Evolutionary conservation across 805 yeast species (phyloP), one percentile per base, ranked within the genome.

Genomic region (Aciculoconidium aculeatum): DNA sequence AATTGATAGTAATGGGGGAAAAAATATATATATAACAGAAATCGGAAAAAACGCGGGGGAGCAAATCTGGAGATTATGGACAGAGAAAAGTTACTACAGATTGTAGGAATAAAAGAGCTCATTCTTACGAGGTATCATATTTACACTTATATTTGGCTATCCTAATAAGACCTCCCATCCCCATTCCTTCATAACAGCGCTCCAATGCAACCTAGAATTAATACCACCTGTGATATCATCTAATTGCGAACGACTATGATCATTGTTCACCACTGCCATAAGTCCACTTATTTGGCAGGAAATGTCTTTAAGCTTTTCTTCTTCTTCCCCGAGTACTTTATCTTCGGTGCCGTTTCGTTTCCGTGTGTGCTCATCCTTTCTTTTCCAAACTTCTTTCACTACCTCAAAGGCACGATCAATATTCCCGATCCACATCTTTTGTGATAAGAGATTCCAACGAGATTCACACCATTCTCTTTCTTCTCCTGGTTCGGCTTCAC

Each of bases 161-260:
- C 75, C 84, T 28, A 79, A 56, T 19, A 78, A 49, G 7, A 79
- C 79, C 46, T 79, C 85, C 83, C 85, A 77, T 1, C 77, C 76
- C 85, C 86, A 78, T 39, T 79, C 84, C 41, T 71, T 68, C 84
- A 79, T 79, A 10, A 79, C 75, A 0, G 72, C 57, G 32, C 75
- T 71, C 86, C 86, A 79, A 49, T 79, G 84, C 5, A 75, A 53
- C 55, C 70, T 62, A 17, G 73, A 65, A 26, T 59, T 56, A 23
- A 75, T 58, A 1, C 70, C 69, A 19, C 58, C 61, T 16, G 39
- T 40, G 11, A 49, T 41, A 18, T 59, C 65, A 9, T 57, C 58
- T 8, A 57, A 38, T 17, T 53, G 51, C 19, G 49, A 53, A 7
- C 44, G 44, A n/a, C 44, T 45, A 3, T 40, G 49, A 8, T 55